A percentile compares a stretch with the other conserved stretches of the same genome.
These are phyloP conservation scores for Chaetomium globosum DNA, from an alignment of 2,329 filamentous ascomycete genomes.

Conservation along the genomic window DNA sequence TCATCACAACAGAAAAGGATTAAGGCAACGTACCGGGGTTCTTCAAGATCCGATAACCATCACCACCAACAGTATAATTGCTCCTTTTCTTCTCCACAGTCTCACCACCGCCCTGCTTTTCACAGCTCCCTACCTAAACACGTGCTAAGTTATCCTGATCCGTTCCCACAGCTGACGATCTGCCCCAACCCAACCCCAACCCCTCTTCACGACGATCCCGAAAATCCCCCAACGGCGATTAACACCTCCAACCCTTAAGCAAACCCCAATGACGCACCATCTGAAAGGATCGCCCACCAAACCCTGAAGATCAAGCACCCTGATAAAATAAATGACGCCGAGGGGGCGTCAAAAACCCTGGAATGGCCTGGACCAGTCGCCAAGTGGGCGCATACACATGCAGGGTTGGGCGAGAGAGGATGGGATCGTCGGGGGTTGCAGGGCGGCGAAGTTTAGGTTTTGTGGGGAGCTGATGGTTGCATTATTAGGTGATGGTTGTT, in stretches of 20 bases:
- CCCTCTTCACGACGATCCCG: not conserved
- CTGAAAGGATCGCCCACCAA: not conserved
- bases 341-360: not conserved
- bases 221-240: not conserved
- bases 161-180: not conserved
- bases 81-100: no score
- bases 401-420: slow-evolving; percentile 13
- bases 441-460: not conserved
- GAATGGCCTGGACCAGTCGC: not conserved
- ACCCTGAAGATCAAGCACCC: not conserved
- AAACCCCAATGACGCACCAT: not conserved
- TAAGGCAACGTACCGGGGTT: no score
- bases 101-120: no score
- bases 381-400: not conserved
- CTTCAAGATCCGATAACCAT: no score
- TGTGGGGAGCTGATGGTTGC: not conserved
- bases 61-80: no score
- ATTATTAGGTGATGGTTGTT: not conserved
- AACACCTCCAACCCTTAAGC: not conserved
- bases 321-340: not conserved
- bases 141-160: no score
- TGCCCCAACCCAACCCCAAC: not conserved
- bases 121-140: no score
- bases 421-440: slow-evolving; percentile 4
- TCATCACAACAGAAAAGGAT: no score